phyloP scores from a whole-genome alignment of 1,284 basidiomycete genomes.

The Sporisorium sorghi region DNA sequence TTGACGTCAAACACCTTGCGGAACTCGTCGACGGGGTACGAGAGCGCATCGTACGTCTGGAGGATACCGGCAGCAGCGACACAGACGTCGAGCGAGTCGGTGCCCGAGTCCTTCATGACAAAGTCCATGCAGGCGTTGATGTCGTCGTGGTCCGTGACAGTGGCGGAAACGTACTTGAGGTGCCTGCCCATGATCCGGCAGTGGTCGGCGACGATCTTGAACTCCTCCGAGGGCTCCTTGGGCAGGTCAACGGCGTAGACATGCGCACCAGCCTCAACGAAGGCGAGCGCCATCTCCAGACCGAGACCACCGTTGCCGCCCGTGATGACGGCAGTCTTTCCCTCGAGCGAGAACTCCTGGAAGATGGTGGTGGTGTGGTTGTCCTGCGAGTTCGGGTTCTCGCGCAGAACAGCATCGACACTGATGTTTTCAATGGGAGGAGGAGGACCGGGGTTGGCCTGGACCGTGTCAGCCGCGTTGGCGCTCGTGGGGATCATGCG shows the following conservation, averaged over 20 bases:
- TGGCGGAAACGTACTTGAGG: constrained; percentile 70
- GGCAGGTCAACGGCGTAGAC: constrained; percentile 84
- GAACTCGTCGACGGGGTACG: constrained; percentile 79
- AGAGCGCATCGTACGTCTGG: constrained; percentile 76
- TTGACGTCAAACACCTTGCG: constrained; percentile 78
- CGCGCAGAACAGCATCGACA: constrained; percentile 64
- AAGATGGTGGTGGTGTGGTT: constrained; percentile 72
- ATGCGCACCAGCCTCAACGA: constrained; percentile 81
- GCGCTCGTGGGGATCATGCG: constrained; percentile 41
- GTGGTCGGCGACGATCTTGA: constrained; percentile 71
- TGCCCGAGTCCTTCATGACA: constrained; percentile 65
- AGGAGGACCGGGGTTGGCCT: constrained; percentile 64
- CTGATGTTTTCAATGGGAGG: constrained; percentile 67
- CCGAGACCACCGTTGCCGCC: constrained; percentile 81
- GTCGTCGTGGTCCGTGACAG: constrained; percentile 74
- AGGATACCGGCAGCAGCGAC: constrained; percentile 83
- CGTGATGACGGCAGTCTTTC: constrained; percentile 76
- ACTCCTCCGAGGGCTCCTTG: constrained; percentile 76
- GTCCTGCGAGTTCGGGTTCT: constrained; percentile 58
- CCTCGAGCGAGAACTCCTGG: constrained; percentile 80
- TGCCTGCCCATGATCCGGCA: constrained; percentile 76
- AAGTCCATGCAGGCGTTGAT: constrained; percentile 68
- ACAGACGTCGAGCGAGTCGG: constrained; percentile 78
- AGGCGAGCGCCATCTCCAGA: constrained; percentile 81
- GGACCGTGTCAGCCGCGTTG: constrained; percentile 36